Evolutionary conservation across 805 yeast species (phyloP), one percentile per base, ranked within the genome.

Genomic region (Deakozyma indianensis): DNA sequence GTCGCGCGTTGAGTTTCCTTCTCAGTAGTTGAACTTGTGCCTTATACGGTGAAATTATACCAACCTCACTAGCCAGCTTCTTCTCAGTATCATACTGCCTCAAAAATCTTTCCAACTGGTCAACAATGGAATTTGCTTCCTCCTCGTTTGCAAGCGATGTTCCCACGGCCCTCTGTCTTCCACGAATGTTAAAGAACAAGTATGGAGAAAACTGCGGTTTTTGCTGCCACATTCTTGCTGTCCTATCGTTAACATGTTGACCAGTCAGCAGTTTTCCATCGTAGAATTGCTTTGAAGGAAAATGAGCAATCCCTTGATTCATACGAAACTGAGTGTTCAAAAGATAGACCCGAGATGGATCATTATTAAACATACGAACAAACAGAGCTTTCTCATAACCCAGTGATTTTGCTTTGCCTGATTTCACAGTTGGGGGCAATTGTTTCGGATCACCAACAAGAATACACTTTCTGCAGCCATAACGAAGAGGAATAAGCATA

Each of bases 391-490:
- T 95, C 51, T 90, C 95, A 57, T 92, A 92, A 40, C 77, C 75
- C 53, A 70, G 74, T 3, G 75, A 68, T 1, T 94, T 80, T 1
- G 98, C 97, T 14, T 77, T 80, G 53, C 83, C 87, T 0, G 96
- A 90, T 18, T 92, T 64, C 9, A 90, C 97, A 0, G 98, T 90
- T 0, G 98, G 98, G 0, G 98, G 98, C 50, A 92, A 71, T 65
- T 92, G 98, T 59, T 92, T 88, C 1, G 97, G 97, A 66, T 92
- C 98, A 60, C 98, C 98, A 41, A 92, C 98, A 94, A 92, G 83
- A 43, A 92, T 81, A 65, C 97, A 90, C 46, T 78, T 77, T 48
- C 73, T 78, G 55, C 94, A 83, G 1, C 97, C 97, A 60, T 88
- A 92, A 56, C 94, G 70, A 51, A 92, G 67, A 0, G 98, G 98